A percentile compares a stretch with the other conserved stretches of the same genome.
Evolutionary conservation across 345 rosid genomes (phyloP).

Genomic region (Heritiera littoralis): DNA sequence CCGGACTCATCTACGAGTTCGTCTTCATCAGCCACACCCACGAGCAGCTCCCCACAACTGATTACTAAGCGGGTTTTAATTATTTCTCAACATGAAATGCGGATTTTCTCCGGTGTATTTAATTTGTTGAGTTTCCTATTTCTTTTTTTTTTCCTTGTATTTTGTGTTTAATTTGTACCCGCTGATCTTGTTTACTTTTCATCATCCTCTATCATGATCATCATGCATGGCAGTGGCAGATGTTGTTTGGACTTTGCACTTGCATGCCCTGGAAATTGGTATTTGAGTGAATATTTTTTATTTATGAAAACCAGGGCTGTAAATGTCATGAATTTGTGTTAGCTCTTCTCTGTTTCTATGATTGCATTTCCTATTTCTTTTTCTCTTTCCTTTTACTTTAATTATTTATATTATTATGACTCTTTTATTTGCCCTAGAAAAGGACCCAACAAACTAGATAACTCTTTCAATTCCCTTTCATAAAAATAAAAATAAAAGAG

Average conservation of each 20-base stretch:
- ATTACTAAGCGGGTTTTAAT: constrained; percentile 49
- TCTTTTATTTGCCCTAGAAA: no score
- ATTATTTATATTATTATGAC: no score
- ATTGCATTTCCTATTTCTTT: neutral
- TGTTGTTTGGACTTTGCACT: neutral
- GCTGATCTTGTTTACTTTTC: constrained; percentile 22
- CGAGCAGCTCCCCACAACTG: constrained; percentile 68
- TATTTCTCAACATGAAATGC: neutral
- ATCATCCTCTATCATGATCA: constrained; percentile 4
- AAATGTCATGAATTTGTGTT: constrained; percentile 25
- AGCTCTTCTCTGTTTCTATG: neutral
- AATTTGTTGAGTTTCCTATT: constrained; percentile 4
- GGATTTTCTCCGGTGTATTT: constrained; percentile 26
- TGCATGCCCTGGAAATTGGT: constrained; percentile 10
- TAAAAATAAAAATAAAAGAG: no score
- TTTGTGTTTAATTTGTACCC: constrained; percentile 30
- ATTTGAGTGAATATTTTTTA: neutral
- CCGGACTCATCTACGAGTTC: constrained; percentile 73
- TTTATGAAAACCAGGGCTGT: constrained; percentile 11
- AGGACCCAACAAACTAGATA: no score
- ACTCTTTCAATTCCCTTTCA: no score
- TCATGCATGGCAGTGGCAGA: neutral
- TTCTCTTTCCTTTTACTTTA: no score
- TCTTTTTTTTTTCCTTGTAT: constrained; percentile 2
- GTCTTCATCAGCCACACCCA: constrained; percentile 67